Evolutionary conservation across 148 eudicot species (phyloP).

Genomic region (Amaranthus palmeri): DNA sequence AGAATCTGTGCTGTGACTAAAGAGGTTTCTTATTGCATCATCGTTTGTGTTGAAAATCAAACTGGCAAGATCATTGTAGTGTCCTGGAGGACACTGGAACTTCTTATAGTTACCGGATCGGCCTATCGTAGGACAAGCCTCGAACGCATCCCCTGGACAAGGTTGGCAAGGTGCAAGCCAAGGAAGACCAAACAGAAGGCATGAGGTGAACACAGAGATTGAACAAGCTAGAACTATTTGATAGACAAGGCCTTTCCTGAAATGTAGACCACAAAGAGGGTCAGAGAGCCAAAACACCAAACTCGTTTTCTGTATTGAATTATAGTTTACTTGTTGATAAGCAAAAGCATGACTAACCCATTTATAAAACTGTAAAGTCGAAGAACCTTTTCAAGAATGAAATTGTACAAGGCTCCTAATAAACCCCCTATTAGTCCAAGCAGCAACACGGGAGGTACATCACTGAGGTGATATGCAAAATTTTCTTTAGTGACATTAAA

Average conservation of each 20-base stretch:
- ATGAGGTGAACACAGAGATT: slow-evolving; percentile 68
- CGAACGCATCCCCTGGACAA: slow-evolving; percentile 64
- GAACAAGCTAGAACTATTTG: slow-evolving; percentile 66
- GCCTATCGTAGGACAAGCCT: slow-evolving; percentile 87
- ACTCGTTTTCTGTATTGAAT: not conserved
- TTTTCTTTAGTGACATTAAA: slow-evolving; percentile 69
- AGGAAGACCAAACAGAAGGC: slow-evolving; percentile 89
- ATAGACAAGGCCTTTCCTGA: slow-evolving; percentile 63
- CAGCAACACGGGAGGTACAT: slow-evolving; percentile 74
- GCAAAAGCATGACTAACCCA: slow-evolving; percentile 43
- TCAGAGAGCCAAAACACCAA: not conserved
- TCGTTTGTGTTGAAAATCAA: slow-evolving; percentile 91
- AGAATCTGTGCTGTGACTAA: slow-evolving; percentile 63
- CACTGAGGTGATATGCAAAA: slow-evolving; percentile 53
- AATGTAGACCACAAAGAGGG: slow-evolving; percentile 7
- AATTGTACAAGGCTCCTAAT: slow-evolving; percentile 69
- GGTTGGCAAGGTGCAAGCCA: slow-evolving; percentile 79
- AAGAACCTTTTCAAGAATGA: slow-evolving; percentile 55
- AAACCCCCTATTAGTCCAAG: slow-evolving; percentile 79
- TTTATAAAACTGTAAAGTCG: slow-evolving; percentile 57
- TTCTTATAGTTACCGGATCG: slow-evolving; percentile 87
- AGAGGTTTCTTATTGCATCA: slow-evolving; percentile 85
- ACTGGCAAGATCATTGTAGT: slow-evolving; percentile 94
- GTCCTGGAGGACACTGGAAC: slow-evolving; percentile 73
- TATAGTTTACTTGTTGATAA: not conserved